Evolutionary conservation across 805 yeast species (phyloP), one percentile per base, ranked within the genome.

Genomic region (Nakazawaea wyomingensis): DNA sequence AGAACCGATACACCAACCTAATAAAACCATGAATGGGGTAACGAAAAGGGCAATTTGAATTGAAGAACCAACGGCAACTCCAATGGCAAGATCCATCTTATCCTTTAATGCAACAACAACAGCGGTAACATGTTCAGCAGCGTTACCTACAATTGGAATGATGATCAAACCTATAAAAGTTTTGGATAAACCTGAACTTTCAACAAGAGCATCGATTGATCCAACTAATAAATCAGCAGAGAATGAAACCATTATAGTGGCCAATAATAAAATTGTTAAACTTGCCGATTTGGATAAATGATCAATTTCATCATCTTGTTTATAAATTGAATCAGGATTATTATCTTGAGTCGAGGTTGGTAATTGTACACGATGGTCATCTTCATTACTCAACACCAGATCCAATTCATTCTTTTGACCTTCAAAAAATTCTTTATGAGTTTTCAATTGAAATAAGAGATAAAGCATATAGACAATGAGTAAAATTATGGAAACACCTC

Each of bases 51-150:
- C 95, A 55, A 93, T 90, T 65, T 93, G 99, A 62, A 93, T 76
- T 3, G 96, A 88, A 1, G 96, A 85, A 17, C 99, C 99, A 47
- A 93, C 82, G 2, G 99, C 98, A 37, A 93, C 98, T 46, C 96
- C 96, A 52, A 93, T 76, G 11, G 99, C 97, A 47, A 93, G 74
- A 61, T 93, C 98, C 96, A 93, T 93, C 66, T 93, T 93, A 64
- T 93, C 87, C 66, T 89, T 89, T 74, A 81, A 78, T 18, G 99
- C 98, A 38, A 93, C 98, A 48, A 88, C 76, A 29, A 93, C 84
- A 3, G 98, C 96, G 16, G 99, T 93, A 41, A 88, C 98, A 63
- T 93, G 99, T 64, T 93, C 99, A 10, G 98, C 98, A 3, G 99
- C 99, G 56, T 93, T 93, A 44, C 98, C 99, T 21, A 93, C 98